phyloP scores from a whole-genome alignment of 2,329 filamentous ascomycete genomes.

The Nannizziopsis arthrosporioides region DNA sequence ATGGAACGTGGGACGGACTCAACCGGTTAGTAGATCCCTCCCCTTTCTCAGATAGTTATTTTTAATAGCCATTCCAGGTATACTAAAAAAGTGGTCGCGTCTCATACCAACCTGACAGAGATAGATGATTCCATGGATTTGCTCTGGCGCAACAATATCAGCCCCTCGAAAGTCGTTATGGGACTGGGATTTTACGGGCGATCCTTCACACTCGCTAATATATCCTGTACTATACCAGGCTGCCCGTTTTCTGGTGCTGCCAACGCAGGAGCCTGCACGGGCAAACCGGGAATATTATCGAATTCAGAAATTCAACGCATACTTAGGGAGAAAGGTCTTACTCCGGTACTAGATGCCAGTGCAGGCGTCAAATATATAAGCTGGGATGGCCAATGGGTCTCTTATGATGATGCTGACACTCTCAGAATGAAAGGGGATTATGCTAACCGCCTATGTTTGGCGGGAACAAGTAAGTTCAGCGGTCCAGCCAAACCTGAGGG shows the following conservation, averaged over 20 bases:
- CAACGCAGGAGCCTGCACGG: slow-evolving; percentile 22
- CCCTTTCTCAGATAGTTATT: too few relatives aligned
- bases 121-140: slow-evolving; percentile 16
- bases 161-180: slow-evolving; percentile 21
- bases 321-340: background rate
- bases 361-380: slow-evolving; percentile 8
- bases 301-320: slow-evolving; percentile 27
- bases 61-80: too few relatives aligned
- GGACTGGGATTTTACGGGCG: slow-evolving; percentile 41
- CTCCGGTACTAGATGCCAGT: slow-evolving; percentile 1
- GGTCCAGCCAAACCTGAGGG: too few relatives aligned
- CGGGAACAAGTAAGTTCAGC: too few relatives aligned
- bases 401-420: slow-evolving; percentile 13
- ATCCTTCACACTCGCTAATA: slow-evolving; percentile 28
- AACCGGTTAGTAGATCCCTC: background rate
- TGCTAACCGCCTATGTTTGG: slow-evolving; percentile 10
- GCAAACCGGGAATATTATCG: slow-evolving; percentile 18
- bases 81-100: slow-evolving; percentile 27
- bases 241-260: slow-evolving; percentile 19
- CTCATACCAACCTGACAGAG: slow-evolving; percentile 10
- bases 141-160: slow-evolving; percentile 21
- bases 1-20: slow-evolving; percentile 6
- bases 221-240: slow-evolving; percentile 17
- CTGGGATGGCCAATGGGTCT: slow-evolving; percentile 12
- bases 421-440: slow-evolving; percentile 8